phyloP scores from a whole-genome alignment of 768 basidiomycete genomes.

The Rhodosporidiobolus odoratus region DNA sequence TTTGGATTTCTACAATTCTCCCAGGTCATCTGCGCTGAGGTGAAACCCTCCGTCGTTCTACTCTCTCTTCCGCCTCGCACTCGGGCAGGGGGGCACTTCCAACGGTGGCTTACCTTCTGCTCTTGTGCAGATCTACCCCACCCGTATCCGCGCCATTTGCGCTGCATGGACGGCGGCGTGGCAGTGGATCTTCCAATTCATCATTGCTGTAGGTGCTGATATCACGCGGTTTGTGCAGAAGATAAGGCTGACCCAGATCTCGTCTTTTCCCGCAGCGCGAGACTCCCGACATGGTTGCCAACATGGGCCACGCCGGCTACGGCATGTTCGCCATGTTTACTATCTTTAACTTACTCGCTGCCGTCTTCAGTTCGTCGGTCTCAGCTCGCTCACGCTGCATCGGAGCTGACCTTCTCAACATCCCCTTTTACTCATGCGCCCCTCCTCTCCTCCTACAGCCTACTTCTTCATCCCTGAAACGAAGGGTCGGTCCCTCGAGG shows the following conservation, averaged over 20 bases:
- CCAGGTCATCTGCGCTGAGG: slow-evolving; percentile 48
- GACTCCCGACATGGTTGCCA: slow-evolving; percentile 40
- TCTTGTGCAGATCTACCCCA: slow-evolving; percentile 47
- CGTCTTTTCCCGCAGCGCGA: slow-evolving; percentile 33
- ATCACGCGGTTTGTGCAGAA: too few species aligned
- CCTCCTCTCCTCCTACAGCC: not conserved
- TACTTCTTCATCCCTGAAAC: slow-evolving; percentile 32
- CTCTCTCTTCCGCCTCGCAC: too few species aligned
- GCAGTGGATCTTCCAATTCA: slow-evolving; percentile 35
- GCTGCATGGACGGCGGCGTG: slow-evolving; percentile 35
- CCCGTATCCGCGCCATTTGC: slow-evolving; percentile 32
- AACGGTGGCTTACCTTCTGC: slow-evolving; percentile 23
- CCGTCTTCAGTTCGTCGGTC: slow-evolving; percentile 44
- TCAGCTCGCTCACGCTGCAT: not conserved
- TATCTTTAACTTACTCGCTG: slow-evolving; percentile 43
- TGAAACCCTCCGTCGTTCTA: too few species aligned
- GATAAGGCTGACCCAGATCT: too few species aligned
- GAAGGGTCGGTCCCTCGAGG: slow-evolving; percentile 46
- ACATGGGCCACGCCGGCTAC: slow-evolving; percentile 32
- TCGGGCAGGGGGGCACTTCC: slow-evolving; percentile 40
- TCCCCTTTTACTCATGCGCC: not conserved
- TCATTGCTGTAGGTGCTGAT: slow-evolving; percentile 36
- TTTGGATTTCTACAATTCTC: too few species aligned
- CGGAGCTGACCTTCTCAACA: not conserved
- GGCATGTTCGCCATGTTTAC: slow-evolving; percentile 44